phyloP scores from a whole-genome alignment of 2,329 filamentous ascomycete species.

The Pseudogymnoascus sp. region DNA sequence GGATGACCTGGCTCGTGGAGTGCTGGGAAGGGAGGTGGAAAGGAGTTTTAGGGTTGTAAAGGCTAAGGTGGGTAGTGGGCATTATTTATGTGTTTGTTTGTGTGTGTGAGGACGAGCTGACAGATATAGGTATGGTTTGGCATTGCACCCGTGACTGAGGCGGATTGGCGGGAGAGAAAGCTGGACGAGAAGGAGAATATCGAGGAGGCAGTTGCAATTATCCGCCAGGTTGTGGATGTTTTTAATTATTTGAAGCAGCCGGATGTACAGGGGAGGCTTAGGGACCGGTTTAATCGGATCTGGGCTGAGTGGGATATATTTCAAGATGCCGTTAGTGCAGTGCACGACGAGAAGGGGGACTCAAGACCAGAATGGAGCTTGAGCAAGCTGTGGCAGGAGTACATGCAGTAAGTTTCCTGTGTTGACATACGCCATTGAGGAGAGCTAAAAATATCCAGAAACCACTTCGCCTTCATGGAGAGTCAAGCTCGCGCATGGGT shows the following conservation, averaged over 20 bases:
- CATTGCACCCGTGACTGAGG: constrained; percentile 18
- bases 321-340: constrained; percentile 19
- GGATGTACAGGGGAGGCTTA: constrained; percentile 18
- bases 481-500: constrained; percentile 17
- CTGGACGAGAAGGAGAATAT: constrained; percentile 20
- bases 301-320: constrained; percentile 20
- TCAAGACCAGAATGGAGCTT: constrained; percentile 15
- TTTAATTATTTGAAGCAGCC: constrained; percentile 19
- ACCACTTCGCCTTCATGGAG: constrained; percentile 17
- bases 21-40: constrained; percentile 11
- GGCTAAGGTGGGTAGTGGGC: constrained; percentile 13
- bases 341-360: constrained; percentile 13
- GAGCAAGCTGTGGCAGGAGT: constrained; percentile 20
- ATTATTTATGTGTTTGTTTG: no score
- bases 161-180: constrained; percentile 18
- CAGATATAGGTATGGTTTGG: constrained; percentile 21
- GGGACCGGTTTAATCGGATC: constrained; percentile 19
- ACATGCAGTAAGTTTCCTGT: constrained; percentile 14
- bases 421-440: background rate
- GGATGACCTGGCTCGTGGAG: constrained; percentile 12
- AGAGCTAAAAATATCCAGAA: constrained; percentile 10
- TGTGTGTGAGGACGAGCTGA: background rate
- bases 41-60: constrained; percentile 19
- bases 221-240: constrained; percentile 19
- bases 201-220: constrained; percentile 22